Evolutionary conservation across 305 asterid genomes (phyloP), one percentile per base, ranked within the genome.

Genomic region (Solanum hybrid): DNA sequence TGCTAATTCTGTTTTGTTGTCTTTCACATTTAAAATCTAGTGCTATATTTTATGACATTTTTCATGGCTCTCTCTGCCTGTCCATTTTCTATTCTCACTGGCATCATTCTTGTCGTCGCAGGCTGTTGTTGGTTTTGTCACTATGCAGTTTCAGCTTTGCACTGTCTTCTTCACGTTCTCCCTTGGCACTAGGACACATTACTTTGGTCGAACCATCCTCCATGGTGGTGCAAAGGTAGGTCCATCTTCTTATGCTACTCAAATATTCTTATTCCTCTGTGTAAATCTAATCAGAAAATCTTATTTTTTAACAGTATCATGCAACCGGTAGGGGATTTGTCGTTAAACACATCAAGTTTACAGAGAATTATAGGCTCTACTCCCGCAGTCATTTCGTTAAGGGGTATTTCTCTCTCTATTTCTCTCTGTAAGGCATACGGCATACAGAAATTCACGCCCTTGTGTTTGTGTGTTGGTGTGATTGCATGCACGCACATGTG

Each of bases 141-240:
- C 99, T n/a, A 96, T 96, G 99, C 99, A 97, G 90, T 96, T 97
- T 93, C 99, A 97, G 94, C 99, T 97, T 3, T 95, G 96, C 93
- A 95, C 99, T 1, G 94, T 97, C 89, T 97, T 95, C 94, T 97
- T 97, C 93, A 97, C 99, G 34, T 97, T 96, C 93, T 97, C 99
- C 84, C 89, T 97, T 91, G 99, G 99, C 91, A 97, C 99, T 32
- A 95, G 93, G 92, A 96, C 98, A 83, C 99, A 97, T 93, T 96
- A 97, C 95, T 97, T 97, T 90, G 99, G 99, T 86, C 96, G 98
- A 82, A 97, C 99, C 81, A 96, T 97, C 93, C 98, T 97, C 90
- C 99, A 97, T 92, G 99, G 99, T 88, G 99, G 98, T 91, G 98
- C 99, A 57, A 93, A 95, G 95, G 99, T 97, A 93, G 89, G 93